Evolutionary conservation across 176 grass and related monocot genomes (phyloP).

Genomic region (Melocanna baccifera): DNA sequence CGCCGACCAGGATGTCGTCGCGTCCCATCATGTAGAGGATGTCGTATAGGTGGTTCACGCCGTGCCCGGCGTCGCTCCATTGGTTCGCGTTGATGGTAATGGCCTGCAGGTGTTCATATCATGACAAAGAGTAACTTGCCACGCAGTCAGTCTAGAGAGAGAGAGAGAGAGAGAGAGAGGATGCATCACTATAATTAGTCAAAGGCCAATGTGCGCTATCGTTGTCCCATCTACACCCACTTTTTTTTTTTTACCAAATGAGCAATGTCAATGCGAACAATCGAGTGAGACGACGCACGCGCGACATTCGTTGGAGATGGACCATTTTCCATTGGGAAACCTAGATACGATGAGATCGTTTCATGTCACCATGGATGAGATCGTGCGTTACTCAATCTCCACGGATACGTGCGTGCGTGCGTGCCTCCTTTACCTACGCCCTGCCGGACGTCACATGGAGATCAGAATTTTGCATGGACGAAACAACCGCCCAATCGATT

Average conservation of each 20-base stretch:
- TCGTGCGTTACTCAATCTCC: not conserved
- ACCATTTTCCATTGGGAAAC: too few relatives aligned
- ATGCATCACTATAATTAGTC: slow-evolving; percentile 2
- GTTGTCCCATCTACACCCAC: slow-evolving; percentile 17
- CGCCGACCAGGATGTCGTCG: slow-evolving; percentile 78
- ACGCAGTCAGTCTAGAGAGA: too few relatives aligned
- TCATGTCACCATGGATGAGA: not conserved
- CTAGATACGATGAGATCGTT: not conserved
- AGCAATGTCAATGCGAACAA: slow-evolving; percentile 20
- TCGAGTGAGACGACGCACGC: slow-evolving; percentile 8
- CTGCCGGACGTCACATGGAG: not conserved
- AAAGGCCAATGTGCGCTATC: slow-evolving; percentile 30
- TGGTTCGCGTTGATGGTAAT: slow-evolving; percentile 72
- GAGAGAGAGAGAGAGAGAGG: not conserved
- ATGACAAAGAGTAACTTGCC: not conserved
- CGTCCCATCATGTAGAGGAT: slow-evolving; percentile 84
- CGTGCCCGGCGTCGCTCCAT: slow-evolving; percentile 86
- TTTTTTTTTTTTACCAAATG: not conserved
- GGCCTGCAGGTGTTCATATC: slow-evolving; percentile 46
- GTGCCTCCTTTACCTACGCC: too few relatives aligned
- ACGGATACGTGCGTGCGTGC: too few relatives aligned
- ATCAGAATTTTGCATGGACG: not conserved
- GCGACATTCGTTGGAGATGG: not conserved
- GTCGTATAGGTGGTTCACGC: slow-evolving; percentile 78
- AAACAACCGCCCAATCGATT: not conserved